Evolutionary conservation across 495 filamentous ascomycete genomes (phyloP).

Genomic region (Darksidea phi): DNA sequence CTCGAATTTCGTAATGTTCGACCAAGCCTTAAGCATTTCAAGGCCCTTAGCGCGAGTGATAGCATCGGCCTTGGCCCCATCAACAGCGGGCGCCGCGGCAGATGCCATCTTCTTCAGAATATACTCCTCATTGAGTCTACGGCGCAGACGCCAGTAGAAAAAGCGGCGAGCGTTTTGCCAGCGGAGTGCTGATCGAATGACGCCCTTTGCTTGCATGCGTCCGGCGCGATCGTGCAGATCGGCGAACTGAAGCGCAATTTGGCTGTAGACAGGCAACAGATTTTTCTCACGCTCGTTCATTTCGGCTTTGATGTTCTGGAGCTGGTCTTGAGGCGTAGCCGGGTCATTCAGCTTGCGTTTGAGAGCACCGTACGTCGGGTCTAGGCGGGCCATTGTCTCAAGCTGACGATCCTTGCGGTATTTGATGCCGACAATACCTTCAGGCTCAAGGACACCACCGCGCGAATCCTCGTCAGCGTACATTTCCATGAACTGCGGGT

Average conservation of each 20-base stretch:
- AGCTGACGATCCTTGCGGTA: slow-evolving; percentile 96
- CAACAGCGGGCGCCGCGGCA: slow-evolving; percentile 43
- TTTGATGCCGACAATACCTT: slow-evolving; percentile 98
- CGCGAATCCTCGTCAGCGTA: slow-evolving; percentile 95
- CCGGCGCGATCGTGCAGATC: slow-evolving; percentile 97
- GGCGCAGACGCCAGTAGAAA: slow-evolving; percentile 99
- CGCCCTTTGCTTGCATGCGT: slow-evolving; percentile 95
- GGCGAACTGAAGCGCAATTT: slow-evolving; percentile 91
- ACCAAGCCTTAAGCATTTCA: slow-evolving; percentile 73
- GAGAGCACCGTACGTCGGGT: slow-evolving; percentile 76
- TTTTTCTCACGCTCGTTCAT: slow-evolving; percentile 85
- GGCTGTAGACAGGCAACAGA: slow-evolving; percentile 86
- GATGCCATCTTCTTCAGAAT: slow-evolving; percentile 82
- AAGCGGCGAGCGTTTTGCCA: slow-evolving; percentile 93
- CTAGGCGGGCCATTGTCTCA: slow-evolving; percentile 94
- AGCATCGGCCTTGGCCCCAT: slow-evolving; percentile 42
- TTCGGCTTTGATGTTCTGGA: slow-evolving; percentile 74
- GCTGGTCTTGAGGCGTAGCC: slow-evolving; percentile 67
- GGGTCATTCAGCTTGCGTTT: slow-evolving; percentile 72
- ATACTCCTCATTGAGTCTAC: slow-evolving; percentile 93
- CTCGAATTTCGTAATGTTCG: slow-evolving; percentile 67
- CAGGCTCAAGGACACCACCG: slow-evolving; percentile 94
- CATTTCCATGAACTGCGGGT: slow-evolving; percentile 97
- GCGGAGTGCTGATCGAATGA: slow-evolving; percentile 76
- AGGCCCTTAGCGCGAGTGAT: slow-evolving; percentile 62